These are phyloP conservation scores for Vinca minor DNA, from an alignment of 257 asterid species.

Conservation along the genomic window DNA sequence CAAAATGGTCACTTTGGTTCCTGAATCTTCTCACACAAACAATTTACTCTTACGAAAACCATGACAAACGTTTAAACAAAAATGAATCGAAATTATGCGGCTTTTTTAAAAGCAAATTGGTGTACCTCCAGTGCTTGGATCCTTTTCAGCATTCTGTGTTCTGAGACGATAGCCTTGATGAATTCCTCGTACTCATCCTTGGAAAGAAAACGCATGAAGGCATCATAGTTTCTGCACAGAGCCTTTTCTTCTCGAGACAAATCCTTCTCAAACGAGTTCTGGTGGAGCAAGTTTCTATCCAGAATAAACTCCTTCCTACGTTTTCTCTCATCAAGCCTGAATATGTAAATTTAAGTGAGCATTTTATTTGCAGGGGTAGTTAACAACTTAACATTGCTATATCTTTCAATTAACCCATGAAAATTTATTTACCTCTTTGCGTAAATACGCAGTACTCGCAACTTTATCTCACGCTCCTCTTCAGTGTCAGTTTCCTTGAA, in stretches of 20 bases:
- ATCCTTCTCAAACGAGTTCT: constrained; percentile 43
- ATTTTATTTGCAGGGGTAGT: constrained; percentile 1
- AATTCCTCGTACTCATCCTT: constrained; percentile 67
- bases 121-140: constrained; percentile 62
- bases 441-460: constrained; percentile 65
- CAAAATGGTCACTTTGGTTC: no score
- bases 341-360: constrained; percentile 17
- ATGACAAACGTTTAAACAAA: no score
- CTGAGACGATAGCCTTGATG: constrained; percentile 42
- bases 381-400: not conserved
- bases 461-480: constrained; percentile 63
- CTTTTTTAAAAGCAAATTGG: not conserved
- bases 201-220: constrained; percentile 69
- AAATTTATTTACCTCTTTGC: constrained; percentile 46
- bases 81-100: no score
- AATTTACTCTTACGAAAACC: no score
- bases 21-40: no score
- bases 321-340: constrained; percentile 83
- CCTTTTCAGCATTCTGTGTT: constrained; percentile 51
- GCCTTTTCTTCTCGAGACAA: constrained; percentile 59
- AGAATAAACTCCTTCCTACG: constrained; percentile 71
- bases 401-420: not conserved
- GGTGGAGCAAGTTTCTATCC: constrained; percentile 60
- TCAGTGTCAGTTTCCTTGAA: constrained; percentile 76
- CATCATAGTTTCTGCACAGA: constrained; percentile 50